Evolutionary conservation across 75 land plant species (phyloP).

Genomic region (Picea glauca): DNA sequence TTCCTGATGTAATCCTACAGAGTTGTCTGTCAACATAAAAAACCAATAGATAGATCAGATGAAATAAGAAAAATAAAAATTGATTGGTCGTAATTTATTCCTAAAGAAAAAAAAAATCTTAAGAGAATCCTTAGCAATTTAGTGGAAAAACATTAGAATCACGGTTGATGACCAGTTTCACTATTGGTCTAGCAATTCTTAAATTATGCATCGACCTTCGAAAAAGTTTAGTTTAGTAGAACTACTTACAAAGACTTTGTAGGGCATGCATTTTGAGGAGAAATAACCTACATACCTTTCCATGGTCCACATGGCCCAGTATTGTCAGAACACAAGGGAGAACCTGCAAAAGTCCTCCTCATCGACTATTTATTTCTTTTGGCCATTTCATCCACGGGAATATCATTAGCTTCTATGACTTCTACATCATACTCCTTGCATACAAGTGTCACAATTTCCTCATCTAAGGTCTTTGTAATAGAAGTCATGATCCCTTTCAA

Average conservation of each 20-base stretch:
- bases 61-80: neutral
- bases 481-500: constrained; percentile 75
- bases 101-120: no score
- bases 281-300: constrained; percentile 58
- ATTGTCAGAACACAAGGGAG: constrained; percentile 96
- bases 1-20: constrained; percentile 90
- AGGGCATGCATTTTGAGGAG: neutral
- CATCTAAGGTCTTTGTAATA: constrained; percentile 65
- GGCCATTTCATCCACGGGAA: constrained; percentile 80
- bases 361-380: constrained; percentile 82
- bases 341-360: constrained; percentile 80
- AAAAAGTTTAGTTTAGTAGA: no score
- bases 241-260: no score
- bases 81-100: no score
- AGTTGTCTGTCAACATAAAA: constrained; percentile 69
- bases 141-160: neutral
- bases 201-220: no score
- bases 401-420: constrained; percentile 67
- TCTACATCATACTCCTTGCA: constrained; percentile 91
- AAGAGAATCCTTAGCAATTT: neutral
- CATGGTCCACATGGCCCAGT: constrained; percentile 99
- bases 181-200: neutral
- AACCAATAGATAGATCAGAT: neutral
- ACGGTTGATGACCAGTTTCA: neutral
- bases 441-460: constrained; percentile 82